Evolutionary conservation across 1,139 yeast species (phyloP).

Genomic region (Candida anutae): DNA sequence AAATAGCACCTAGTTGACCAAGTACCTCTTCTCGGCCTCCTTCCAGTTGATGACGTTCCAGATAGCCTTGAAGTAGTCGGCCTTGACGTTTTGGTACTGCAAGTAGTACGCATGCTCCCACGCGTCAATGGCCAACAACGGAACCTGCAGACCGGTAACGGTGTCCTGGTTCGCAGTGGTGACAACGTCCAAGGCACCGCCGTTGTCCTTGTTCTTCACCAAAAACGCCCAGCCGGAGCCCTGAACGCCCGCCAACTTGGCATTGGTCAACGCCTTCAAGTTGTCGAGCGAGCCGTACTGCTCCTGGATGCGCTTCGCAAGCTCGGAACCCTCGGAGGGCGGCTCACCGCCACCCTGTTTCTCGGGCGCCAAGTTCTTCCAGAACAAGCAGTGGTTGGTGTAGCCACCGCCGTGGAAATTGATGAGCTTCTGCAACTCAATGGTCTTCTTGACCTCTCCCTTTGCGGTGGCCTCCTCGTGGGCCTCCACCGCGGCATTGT

Average conservation of each 20-base stretch:
- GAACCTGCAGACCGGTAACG: conserved; percentile 63
- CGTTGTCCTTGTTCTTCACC: conserved; percentile 79
- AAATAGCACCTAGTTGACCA: conserved; percentile 6
- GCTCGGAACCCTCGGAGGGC: conserved; percentile 50
- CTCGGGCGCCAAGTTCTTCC: conserved; percentile 86
- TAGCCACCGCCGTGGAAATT: conserved; percentile 96
- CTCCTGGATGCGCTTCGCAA: conserved; percentile 54
- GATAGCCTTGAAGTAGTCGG: conserved; percentile 89
- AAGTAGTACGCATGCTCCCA: conserved; percentile 99
- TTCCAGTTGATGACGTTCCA: conserved; percentile 98
- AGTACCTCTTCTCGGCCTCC: conserved; percentile 72
- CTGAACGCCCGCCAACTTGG: conserved; percentile 84
- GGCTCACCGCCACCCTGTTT: conserved; percentile 81
- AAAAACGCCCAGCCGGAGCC: conserved; percentile 99
- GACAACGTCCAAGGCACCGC: conserved; percentile 69
- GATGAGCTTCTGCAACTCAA: conserved; percentile 71
- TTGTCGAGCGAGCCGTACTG: conserved; percentile 77
- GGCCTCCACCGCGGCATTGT: conserved; percentile 76
- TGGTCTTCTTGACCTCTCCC: conserved; percentile 58
- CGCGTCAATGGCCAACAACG: conserved; percentile 91
- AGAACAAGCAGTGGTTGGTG: conserved; percentile 78
- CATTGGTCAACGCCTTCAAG: conserved; percentile 60
- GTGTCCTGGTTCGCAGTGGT: conserved; percentile 91
- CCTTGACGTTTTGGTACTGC: conserved; percentile 93
- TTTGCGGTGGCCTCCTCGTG: conserved; percentile 60